A percentile compares a stretch with the other conserved stretches of the same genome.
Evolutionary conservation across 2,329 filamentous ascomycete genomes (phyloP).

Genomic region (Leptoxyphium fumago): DNA sequence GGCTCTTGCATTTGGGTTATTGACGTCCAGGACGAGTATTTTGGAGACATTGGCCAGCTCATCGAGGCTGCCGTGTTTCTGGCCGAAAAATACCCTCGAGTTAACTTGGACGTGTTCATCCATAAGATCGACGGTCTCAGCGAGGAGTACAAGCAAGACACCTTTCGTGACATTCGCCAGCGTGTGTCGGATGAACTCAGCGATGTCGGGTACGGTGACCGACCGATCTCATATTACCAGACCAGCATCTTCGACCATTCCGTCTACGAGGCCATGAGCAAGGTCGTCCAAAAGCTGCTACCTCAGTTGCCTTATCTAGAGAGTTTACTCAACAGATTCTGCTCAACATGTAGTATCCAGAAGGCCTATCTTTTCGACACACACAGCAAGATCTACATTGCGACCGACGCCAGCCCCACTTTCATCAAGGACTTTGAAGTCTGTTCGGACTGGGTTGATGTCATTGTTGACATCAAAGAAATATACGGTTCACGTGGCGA

Average conservation of each 20-base stretch:
- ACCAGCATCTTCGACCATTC: constrained; percentile 98
- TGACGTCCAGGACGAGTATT: constrained; percentile 94
- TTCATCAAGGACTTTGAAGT: constrained; percentile 97
- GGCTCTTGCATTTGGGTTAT: constrained; percentile 97
- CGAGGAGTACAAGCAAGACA: constrained; percentile 91
- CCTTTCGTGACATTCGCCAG: constrained; percentile 91
- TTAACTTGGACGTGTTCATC: constrained; percentile 97
- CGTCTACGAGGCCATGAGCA: constrained; percentile 95
- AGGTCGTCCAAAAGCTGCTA: constrained; percentile 95
- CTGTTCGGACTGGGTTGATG: constrained; percentile 96
- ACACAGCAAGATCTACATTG: constrained; percentile 95
- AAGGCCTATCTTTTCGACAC: constrained; percentile 98
- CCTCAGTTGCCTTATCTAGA: constrained; percentile 86
- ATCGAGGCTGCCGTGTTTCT: constrained; percentile 82
- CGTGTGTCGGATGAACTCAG: constrained; percentile 91
- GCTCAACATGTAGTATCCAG: constrained; percentile 85
- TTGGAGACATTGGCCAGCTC: constrained; percentile 74
- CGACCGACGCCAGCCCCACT: constrained; percentile 81
- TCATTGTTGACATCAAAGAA: constrained; percentile 92
- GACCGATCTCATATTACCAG: constrained; percentile 84
- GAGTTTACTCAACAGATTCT: constrained; percentile 83
- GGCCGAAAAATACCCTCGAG: constrained; percentile 75
- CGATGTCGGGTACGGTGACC: constrained; percentile 84
- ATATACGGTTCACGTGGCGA: constrained; percentile 62
- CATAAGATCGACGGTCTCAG: constrained; percentile 98